These are phyloP conservation scores for Dipteronia sinensis DNA, from an alignment of 345 rosid species.

Conservation along the genomic window DNA sequence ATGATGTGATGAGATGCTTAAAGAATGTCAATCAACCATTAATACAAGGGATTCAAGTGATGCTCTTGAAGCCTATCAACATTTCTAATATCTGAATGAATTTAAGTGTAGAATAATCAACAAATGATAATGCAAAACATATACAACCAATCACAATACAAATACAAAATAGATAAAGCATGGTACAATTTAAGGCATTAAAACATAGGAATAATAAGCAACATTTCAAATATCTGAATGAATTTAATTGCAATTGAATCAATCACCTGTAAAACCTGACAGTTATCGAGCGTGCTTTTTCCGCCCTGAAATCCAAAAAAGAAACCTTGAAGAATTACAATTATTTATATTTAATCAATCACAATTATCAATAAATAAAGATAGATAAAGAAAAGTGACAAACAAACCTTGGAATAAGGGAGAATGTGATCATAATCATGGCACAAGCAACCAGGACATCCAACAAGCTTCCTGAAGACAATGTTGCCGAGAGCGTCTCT, in stretches of 20 bases:
- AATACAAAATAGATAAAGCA: neutral
- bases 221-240: too few relatives aligned
- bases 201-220: too few relatives aligned
- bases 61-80: neutral
- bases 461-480: constrained; percentile 87
- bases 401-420: constrained; percentile 88
- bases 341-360: neutral
- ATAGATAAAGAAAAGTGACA: neutral
- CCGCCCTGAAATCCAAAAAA: constrained; percentile 67
- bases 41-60: too few relatives aligned
- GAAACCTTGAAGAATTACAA: neutral
- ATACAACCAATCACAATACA: neutral
- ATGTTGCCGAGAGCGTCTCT: constrained; percentile 79
- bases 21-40: neutral
- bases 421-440: constrained; percentile 94
- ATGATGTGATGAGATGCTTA: neutral
- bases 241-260: too few relatives aligned
- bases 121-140: too few relatives aligned
- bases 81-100: too few relatives aligned
- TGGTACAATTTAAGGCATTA: neutral
- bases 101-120: too few relatives aligned
- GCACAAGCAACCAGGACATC: constrained; percentile 96
- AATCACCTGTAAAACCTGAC: constrained; percentile 94
- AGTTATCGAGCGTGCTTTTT: constrained; percentile 86
- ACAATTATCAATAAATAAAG: neutral